Percentiles rank a stretch among this genome's conserved stretches.
Conservation (phyloP, 805 yeast species). For the Zygoascus ofunaensis region DNA sequence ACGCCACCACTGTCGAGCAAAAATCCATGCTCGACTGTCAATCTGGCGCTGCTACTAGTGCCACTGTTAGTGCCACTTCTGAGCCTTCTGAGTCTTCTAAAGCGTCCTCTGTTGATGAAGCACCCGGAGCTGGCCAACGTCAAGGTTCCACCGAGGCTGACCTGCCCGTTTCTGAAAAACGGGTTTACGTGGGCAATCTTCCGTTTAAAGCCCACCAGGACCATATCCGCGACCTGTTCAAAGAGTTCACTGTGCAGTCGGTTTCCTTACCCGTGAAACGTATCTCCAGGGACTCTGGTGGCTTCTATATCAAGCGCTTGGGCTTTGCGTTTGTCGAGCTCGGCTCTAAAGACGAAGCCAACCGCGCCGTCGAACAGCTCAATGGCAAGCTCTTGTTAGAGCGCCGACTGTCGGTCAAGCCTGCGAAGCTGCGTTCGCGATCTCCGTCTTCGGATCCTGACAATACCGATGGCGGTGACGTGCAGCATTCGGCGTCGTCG, state of each 20-base stretch:
- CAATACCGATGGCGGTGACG: too few relatives aligned
- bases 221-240: constrained; percentile 39
- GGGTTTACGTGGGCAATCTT: constrained; percentile 49
- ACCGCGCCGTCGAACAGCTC: constrained; percentile 34
- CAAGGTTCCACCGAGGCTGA: too few relatives aligned
- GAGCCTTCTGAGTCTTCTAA: too few relatives aligned
- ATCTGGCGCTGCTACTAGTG: too few relatives aligned
- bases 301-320: constrained; percentile 19
- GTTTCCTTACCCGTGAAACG: constrained; percentile 30
- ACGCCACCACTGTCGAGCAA: too few relatives aligned
- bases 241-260: constrained; percentile 36
- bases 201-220: constrained; percentile 44
- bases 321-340: constrained; percentile 51
- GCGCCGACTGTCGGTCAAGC: constrained; percentile 24
- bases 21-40: too few relatives aligned
- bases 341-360: constrained; percentile 33
- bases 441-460: constrained; percentile 2
- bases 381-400: constrained; percentile 27
- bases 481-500: background rate
- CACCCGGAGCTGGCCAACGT: background rate
- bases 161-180: constrained; percentile 18
- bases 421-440: constrained; percentile 28
- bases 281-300: constrained; percentile 10
- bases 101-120: background rate
- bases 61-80: too few relatives aligned